These are phyloP conservation scores for Lactarius tabidus DNA, from an alignment of 768 basidiomycete species.

Conservation along the genomic window DNA sequence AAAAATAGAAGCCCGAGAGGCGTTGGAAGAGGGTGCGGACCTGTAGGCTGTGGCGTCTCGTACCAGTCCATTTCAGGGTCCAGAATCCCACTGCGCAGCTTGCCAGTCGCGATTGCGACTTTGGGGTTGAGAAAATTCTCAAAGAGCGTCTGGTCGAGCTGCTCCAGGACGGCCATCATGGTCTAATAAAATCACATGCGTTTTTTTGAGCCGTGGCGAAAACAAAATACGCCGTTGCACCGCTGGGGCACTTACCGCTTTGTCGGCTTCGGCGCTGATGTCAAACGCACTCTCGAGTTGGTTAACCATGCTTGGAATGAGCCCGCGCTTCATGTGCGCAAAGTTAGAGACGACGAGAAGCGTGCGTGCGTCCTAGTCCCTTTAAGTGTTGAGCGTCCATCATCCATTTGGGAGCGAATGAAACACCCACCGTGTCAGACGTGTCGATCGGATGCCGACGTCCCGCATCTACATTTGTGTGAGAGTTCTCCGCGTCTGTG, in stretches of 20 bases:
- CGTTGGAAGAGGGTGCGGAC: conserved; percentile 38
- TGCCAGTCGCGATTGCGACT: conserved; percentile 56
- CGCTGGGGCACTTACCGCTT: conserved; percentile 54
- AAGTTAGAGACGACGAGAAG: conserved; percentile 90
- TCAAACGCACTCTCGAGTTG: conserved; percentile 78
- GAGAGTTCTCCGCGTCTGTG: conserved; percentile 36
- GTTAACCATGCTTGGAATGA: conserved; percentile 75
- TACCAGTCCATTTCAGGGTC: conserved; percentile 88
- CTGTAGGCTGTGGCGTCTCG: conserved; percentile 87
- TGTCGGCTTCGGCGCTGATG: conserved; percentile 66
- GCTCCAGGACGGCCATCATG: conserved; percentile 69
- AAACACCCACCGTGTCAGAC: conserved; percentile 50
- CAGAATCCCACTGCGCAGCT: conserved; percentile 77
- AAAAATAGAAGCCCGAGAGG: background rate
- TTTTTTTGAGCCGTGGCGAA: too few relatives aligned
- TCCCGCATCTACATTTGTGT: conserved; percentile 29
- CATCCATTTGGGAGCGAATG: background rate
- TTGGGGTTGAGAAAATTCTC: conserved; percentile 84
- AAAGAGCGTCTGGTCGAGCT: conserved; percentile 87
- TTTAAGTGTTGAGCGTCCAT: background rate
- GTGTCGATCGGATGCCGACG: conserved; percentile 57
- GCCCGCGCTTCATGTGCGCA: conserved; percentile 58
- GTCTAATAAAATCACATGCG: conserved; percentile 44
- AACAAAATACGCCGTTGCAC: too few relatives aligned
- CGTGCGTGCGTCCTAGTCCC: conserved; percentile 70